Evolutionary conservation across 2,329 filamentous ascomycete genomes (phyloP).

Genomic region (Hypoxylon sp.): DNA sequence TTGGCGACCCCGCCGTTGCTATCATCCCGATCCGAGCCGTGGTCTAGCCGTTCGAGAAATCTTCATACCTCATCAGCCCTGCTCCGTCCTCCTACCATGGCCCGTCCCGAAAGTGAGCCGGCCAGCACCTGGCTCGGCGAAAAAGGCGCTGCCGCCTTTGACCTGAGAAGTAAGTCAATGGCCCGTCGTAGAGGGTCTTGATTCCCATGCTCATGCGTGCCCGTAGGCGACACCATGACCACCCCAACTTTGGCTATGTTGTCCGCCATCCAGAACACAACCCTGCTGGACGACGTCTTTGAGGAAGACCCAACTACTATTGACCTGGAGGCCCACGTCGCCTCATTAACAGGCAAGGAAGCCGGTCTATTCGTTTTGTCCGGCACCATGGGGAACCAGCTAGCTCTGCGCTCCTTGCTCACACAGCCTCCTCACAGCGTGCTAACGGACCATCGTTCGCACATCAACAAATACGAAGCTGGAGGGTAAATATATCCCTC

Average conservation of each 20-base stretch:
- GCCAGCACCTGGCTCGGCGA: constrained; percentile 49
- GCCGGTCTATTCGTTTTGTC: constrained; percentile 77
- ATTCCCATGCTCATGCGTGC: too few relatives aligned
- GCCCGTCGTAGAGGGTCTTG: too few relatives aligned
- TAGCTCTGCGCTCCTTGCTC: constrained; percentile 77
- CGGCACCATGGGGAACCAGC: constrained; percentile 86
- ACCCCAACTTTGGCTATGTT: constrained; percentile 79
- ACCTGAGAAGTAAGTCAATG: constrained; percentile 48
- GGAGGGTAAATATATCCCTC: too few relatives aligned
- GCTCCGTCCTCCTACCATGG: constrained; percentile 28
- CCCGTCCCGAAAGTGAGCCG: constrained; percentile 19
- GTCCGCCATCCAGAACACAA: constrained; percentile 73
- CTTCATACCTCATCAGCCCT: constrained; percentile 25
- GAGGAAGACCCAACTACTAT: constrained; percentile 77
- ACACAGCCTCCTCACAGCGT: constrained; percentile 76
- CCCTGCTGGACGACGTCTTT: constrained; percentile 81
- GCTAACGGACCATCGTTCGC: too few relatives aligned
- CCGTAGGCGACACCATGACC: constrained; percentile 74
- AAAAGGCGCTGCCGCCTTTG: constrained; percentile 49
- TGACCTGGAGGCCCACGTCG: constrained; percentile 73
- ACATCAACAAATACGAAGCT: too few relatives aligned
- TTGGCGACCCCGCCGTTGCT: constrained; percentile 32
- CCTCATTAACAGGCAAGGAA: constrained; percentile 73
- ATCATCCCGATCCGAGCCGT: constrained; percentile 4
- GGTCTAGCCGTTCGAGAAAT: constrained; percentile 3